Evolutionary conservation across 345 rosid species (phyloP).

Genomic region (Salix arbutifolia): DNA sequence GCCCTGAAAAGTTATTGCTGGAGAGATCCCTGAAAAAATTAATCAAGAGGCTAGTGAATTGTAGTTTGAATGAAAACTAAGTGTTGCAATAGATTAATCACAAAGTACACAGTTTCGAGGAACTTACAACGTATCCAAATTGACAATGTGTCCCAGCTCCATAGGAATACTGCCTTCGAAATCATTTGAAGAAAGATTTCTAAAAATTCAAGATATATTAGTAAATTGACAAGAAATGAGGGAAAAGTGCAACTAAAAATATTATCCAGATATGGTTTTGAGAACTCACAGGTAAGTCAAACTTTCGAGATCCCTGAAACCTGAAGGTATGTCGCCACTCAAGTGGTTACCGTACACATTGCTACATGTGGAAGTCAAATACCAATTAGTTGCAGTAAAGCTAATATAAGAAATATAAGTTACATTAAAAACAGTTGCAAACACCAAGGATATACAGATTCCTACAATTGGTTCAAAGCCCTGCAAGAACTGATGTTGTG

Average conservation of each 20-base stretch:
- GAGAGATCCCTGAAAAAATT: slow-evolving; percentile 70
- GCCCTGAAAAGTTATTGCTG: slow-evolving; percentile 65
- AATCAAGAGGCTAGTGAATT: not conserved
- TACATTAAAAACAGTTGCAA: not conserved
- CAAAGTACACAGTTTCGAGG: not conserved
- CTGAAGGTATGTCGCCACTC: slow-evolving; percentile 69
- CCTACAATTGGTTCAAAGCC: slow-evolving; percentile 89
- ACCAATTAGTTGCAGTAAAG: not conserved
- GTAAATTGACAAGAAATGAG: not conserved
- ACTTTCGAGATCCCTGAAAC: slow-evolving; percentile 72
- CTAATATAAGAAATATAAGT: not conserved
- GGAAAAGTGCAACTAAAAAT: not conserved
- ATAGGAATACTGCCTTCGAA: slow-evolving; percentile 71
- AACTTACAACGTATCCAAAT: slow-evolving; percentile 82
- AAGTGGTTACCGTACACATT: slow-evolving; percentile 82
- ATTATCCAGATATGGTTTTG: not conserved
- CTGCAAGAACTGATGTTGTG: slow-evolving; percentile 73
- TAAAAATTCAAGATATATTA: slow-evolving; percentile 14
- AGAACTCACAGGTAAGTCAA: slow-evolving; percentile 79
- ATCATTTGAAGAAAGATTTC: slow-evolving; percentile 72
- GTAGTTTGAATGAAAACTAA: not conserved
- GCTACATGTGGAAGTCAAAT: slow-evolving; percentile 25
- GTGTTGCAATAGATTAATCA: not conserved
- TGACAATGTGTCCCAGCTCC: slow-evolving; percentile 76
- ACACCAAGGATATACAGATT: not conserved